Evolutionary conservation across 495 filamentous ascomycete species (phyloP).

Genomic region (Daldinia loculata): DNA sequence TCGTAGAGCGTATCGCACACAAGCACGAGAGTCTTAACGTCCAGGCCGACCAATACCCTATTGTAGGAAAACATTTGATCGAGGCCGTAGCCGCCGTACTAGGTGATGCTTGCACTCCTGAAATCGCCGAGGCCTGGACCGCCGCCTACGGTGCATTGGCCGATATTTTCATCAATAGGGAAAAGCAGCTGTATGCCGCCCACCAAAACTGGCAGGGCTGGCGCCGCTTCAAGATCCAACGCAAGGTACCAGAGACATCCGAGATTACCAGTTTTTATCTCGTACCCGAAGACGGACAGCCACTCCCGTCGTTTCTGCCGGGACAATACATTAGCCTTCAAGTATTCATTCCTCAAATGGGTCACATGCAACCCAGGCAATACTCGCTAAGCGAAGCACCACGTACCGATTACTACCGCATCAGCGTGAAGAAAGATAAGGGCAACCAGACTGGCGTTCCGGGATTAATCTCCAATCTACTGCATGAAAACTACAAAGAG

Average conservation of each 20-base stretch:
- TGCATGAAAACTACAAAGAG: constrained; percentile 67
- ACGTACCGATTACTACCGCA: constrained; percentile 67
- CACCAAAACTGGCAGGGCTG: constrained; percentile 68
- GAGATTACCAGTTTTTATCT: constrained; percentile 79
- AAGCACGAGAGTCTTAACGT: constrained; percentile 80
- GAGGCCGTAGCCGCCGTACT: constrained; percentile 73
- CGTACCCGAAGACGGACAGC: constrained; percentile 66
- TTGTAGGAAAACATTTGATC: constrained; percentile 74
- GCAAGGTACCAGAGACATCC: constrained; percentile 68
- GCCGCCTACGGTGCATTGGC: constrained; percentile 77
- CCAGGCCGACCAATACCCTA: constrained; percentile 70
- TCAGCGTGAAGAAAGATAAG: constrained; percentile 73
- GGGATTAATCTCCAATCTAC: constrained; percentile 74
- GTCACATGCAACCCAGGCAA: constrained; percentile 71
- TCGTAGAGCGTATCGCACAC: constrained; percentile 76
- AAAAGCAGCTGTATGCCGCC: constrained; percentile 66
- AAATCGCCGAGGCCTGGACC: constrained; percentile 74
- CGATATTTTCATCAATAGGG: constrained; percentile 71
- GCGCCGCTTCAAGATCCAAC: constrained; percentile 71
- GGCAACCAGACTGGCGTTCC: constrained; percentile 61
- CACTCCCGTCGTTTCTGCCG: constrained; percentile 68
- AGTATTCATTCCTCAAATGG: constrained; percentile 63
- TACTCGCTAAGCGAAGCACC: constrained; percentile 76
- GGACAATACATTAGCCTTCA: constrained; percentile 76
- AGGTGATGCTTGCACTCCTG: constrained; percentile 70